Conservation (phyloP, 495 filamentous ascomycete genomes). For the Annulohypoxylon stygium region DNA sequence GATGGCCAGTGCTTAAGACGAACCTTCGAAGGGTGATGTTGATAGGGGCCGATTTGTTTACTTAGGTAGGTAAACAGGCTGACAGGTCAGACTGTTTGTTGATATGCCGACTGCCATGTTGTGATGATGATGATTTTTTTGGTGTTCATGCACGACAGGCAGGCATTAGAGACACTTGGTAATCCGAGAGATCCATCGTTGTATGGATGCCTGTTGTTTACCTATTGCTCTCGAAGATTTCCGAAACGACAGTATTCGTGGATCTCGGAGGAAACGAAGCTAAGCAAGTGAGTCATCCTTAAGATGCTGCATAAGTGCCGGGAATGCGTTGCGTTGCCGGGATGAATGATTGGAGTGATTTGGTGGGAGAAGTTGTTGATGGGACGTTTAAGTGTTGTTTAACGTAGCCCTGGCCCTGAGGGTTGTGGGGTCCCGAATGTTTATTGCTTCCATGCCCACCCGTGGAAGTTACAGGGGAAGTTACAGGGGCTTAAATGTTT, state of each 20-base stretch:
- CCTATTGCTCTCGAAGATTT: not conserved
- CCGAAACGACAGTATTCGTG: not conserved
- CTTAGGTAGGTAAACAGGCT: too few relatives aligned
- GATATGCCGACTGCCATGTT: not conserved
- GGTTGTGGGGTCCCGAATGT: constrained; percentile 27
- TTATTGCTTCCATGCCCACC: not conserved
- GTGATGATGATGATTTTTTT: not conserved
- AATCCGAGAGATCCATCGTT: not conserved
- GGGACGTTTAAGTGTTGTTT: constrained; percentile 20
- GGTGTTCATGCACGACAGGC: not conserved
- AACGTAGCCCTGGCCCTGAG: constrained; percentile 11
- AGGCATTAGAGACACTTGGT: not conserved
- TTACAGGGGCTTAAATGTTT: constrained; percentile 17
- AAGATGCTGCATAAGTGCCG: not conserved
- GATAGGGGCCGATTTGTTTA: not conserved
- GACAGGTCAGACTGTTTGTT: not conserved
- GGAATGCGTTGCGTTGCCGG: constrained; percentile 32
- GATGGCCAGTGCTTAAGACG: not conserved
- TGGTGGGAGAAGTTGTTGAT: constrained; percentile 33
- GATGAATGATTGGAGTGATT: constrained; percentile 23
- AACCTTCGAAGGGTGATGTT: not conserved
- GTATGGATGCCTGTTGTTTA: constrained; percentile 1
- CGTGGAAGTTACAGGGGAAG: too few relatives aligned
- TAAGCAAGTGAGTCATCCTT: constrained; percentile 42
- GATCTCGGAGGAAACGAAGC: not conserved